Percentiles rank a stretch among this genome's conserved stretches.
Evolutionary conservation across 2,329 filamentous ascomycete genomes (phyloP).

Genomic region (Epicoccum nigrum): DNA sequence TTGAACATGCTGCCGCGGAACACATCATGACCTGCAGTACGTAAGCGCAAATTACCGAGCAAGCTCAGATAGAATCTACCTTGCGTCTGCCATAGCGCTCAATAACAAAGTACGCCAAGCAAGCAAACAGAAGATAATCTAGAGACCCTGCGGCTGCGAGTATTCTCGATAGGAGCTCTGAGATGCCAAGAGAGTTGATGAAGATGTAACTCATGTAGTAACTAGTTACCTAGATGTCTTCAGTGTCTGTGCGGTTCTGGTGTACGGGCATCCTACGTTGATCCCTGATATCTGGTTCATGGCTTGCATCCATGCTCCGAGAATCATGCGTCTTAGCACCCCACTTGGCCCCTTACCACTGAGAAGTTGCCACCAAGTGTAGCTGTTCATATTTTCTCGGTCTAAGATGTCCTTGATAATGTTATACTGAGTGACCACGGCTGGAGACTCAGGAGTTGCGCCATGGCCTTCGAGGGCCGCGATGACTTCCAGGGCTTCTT

Average conservation of each 20-base stretch:
- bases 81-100: conserved; percentile 56
- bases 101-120: conserved; percentile 53
- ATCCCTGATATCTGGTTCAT: conserved; percentile 52
- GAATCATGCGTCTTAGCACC: conserved; percentile 52
- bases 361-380: conserved; percentile 54
- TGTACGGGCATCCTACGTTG: conserved; percentile 20
- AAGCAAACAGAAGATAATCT: conserved; percentile 55
- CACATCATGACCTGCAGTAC: conserved; percentile 52
- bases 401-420: conserved; percentile 51
- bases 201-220: conserved; percentile 54
- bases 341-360: conserved; percentile 50
- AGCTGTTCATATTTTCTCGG: conserved; percentile 53
- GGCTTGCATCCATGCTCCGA: conserved; percentile 55
- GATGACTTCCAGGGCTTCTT: conserved; percentile 48
- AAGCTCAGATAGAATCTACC: conserved; percentile 6
- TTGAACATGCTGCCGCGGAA: conserved; percentile 55
- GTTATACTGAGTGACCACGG: conserved; percentile 44
- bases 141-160: conserved; percentile 54
- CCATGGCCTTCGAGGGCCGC: conserved; percentile 49
- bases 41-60: background rate
- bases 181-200: conserved; percentile 48
- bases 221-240: conserved; percentile 26
- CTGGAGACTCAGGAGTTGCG: conserved; percentile 43
- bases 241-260: background rate
- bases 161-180: conserved; percentile 41